These are phyloP conservation scores for Meripilus lineatus DNA, from an alignment of 1,284 basidiomycete genomes.

Conservation along the genomic window DNA sequence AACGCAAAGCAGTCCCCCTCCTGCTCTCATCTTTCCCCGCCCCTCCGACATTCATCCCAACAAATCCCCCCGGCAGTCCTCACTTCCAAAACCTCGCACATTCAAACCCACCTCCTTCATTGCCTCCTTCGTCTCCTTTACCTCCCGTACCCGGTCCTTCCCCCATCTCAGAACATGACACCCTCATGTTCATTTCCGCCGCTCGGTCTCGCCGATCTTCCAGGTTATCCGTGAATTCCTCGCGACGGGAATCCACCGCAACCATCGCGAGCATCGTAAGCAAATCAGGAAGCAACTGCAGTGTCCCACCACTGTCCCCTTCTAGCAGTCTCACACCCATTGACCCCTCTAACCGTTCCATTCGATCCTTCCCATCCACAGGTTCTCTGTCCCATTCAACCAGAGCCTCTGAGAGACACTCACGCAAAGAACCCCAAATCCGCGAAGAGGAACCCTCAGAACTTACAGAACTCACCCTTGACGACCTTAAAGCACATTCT, in stretches of 20 bases:
- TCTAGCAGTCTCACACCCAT: conserved; percentile 17
- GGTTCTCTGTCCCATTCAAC: conserved; percentile 21
- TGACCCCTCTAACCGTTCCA: conserved; percentile 21
- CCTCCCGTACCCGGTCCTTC: conserved; percentile 4
- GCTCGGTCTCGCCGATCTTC: conserved; percentile 31
- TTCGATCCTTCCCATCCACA: conserved; percentile 25
- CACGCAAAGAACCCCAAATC: conserved; percentile 22
- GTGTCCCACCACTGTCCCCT: conserved; percentile 18
- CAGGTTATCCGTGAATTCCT: conserved; percentile 29
- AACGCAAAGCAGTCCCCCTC: conserved; percentile 29
- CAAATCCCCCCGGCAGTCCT: conserved; percentile 23
- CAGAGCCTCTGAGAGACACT: conserved; percentile 13
- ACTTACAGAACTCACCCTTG: conserved; percentile 24
- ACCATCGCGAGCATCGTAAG: conserved; percentile 21
- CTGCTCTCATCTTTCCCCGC: conserved; percentile 47
- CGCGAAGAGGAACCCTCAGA: conserved; percentile 26
- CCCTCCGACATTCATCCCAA: conserved; percentile 46
- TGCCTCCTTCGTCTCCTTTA: conserved; percentile 3
- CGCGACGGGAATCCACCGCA: conserved; percentile 25
- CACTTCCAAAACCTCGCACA: conserved; percentile 24
- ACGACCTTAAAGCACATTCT: conserved; percentile 21
- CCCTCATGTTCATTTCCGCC: conserved; percentile 36
- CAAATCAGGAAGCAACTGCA: conserved; percentile 10
- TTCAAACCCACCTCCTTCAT: conserved; percentile 44
- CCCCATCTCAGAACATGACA: conserved; percentile 34